Evolutionary conservation across 768 basidiomycete species (phyloP).

Genomic region (Podaxis sp.): DNA sequence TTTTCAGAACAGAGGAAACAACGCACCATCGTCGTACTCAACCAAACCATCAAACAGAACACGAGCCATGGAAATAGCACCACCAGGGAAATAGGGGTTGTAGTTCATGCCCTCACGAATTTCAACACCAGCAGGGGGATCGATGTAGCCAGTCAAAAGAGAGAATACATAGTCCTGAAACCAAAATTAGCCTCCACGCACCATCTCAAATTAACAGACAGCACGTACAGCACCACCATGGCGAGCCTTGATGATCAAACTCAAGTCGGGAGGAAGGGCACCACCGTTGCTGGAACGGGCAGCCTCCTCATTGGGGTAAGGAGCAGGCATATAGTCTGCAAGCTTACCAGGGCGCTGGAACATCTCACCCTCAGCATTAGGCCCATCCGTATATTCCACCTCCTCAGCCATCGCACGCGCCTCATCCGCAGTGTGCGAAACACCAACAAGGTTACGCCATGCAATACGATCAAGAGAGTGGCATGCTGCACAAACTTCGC

Average conservation of each 20-base stretch:
- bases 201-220: not conserved
- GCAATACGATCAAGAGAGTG: conserved; percentile 99
- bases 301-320: conserved; percentile 98
- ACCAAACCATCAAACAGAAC: conserved; percentile 94
- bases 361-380: conserved; percentile 94
- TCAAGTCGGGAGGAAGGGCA: conserved; percentile 95
- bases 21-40: conserved; percentile 88
- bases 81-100: conserved; percentile 98
- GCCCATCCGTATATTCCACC: conserved; percentile 95
- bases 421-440: conserved; percentile 94
- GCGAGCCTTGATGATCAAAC: conserved; percentile 96
- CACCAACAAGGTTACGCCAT: conserved; percentile 99
- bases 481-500: conserved; percentile 98
- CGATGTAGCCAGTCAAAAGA: conserved; percentile 94
- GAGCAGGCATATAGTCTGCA: conserved; percentile 91
- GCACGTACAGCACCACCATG: conserved; percentile 89
- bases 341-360: conserved; percentile 98
- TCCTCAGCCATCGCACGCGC: conserved; percentile 91
- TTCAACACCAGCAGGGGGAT: conserved; percentile 93
- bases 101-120: conserved; percentile 98
- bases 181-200: not conserved
- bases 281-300: conserved; percentile 92
- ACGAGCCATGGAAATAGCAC: conserved; percentile 98
- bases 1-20: not conserved
- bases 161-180: conserved; percentile 93